Percentiles rank a stretch among this genome's conserved stretches.
Conservation (phyloP, 805 yeast species). For the Wickerhamiella sorbophila region DNA sequence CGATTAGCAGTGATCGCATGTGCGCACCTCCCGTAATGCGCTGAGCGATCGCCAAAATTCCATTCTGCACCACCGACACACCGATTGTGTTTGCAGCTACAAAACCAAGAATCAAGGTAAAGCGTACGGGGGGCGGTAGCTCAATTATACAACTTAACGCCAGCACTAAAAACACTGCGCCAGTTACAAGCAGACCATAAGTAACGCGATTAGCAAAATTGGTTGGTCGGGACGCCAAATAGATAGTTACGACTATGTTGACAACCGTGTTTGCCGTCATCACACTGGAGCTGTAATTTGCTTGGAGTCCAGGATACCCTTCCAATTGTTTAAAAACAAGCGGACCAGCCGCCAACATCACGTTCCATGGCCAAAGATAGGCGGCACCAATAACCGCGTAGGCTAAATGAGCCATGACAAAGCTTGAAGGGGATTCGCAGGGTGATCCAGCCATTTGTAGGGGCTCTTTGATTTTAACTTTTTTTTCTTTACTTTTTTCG, state of each 20-base stretch:
- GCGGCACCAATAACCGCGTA: constrained; percentile 63
- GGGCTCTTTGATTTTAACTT: too few species aligned
- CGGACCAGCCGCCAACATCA: constrained; percentile 72
- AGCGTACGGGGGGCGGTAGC: constrained; percentile 11
- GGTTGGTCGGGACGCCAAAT: constrained; percentile 53
- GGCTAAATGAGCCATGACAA: constrained; percentile 1
- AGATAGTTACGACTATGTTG: constrained; percentile 43
- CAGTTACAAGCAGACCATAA: constrained; percentile 46
- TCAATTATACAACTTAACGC: constrained; percentile 5
- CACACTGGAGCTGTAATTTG: constrained; percentile 66
- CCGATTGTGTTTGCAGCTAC: constrained; percentile 59
- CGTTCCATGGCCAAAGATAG: constrained; percentile 93
- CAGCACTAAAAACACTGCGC: constrained; percentile 42
- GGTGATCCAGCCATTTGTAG: too few species aligned
- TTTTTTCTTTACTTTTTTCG: too few species aligned
- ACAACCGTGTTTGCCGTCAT: constrained; percentile 73
- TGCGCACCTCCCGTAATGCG: constrained; percentile 14
- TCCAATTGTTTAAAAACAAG: constrained; percentile 55
- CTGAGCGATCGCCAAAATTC: constrained; percentile 81
- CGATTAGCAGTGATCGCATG: constrained; percentile 65
- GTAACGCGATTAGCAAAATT: constrained; percentile 44
- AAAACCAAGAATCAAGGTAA: constrained; percentile 34
- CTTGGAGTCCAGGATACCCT: constrained; percentile 23
- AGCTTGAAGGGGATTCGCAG: background rate
- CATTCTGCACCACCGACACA: constrained; percentile 75